Base-by-base conservation (phyloP, 2,329 filamentous ascomycete genomes). In the Hypoxylon sp. region DNA sequence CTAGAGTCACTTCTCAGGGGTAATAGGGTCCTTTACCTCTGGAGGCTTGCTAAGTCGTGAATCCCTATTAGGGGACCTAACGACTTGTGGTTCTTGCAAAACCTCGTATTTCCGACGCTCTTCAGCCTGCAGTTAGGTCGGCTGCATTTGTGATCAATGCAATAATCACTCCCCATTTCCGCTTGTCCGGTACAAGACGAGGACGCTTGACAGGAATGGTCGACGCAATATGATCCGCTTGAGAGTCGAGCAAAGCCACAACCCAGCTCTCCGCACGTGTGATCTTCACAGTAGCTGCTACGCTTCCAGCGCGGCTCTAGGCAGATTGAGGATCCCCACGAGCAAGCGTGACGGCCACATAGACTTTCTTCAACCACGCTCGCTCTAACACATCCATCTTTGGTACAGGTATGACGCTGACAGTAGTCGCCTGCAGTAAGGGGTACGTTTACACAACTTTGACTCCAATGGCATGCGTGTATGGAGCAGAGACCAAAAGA, bases 201-300 rank as follows among this genome's bases (percentile, higher is more conserved):
- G 2, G 63, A 67, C 6, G 61, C 70, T 24, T 68, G 70, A 24
- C 70, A 72, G 19, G 70, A 72, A 53, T 72, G 70, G 24, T 72
- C 70, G 13, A 53, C n/a, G 35, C 70, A 72, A 50, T 72, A 72
- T 6, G 70, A 67, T 33, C 70, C 70, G 9, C 57, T 67, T 10
- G 64, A 29, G 11, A 51, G 13, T 10, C 67, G 64, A 2, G 70
- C 35, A 11, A 70, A 70, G 9, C 67, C 70, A n/a, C 70, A 72
- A 14, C 70, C 70, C 62, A 70, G 67, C 53, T 72, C 70, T 35
- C 70, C 70, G 35, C 70, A 72, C 11, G 70, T 72, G 29, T 72
- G 70, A 17, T 72, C 70, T 26, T 67, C 64, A 46, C 70, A 72
- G 59, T 68, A 72, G 19, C 62, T 66, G 31, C 70, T 70, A 5